Conservation (phyloP, 1,284 basidiomycete species). For the Ceratorhiza oryzae-sativae region DNA sequence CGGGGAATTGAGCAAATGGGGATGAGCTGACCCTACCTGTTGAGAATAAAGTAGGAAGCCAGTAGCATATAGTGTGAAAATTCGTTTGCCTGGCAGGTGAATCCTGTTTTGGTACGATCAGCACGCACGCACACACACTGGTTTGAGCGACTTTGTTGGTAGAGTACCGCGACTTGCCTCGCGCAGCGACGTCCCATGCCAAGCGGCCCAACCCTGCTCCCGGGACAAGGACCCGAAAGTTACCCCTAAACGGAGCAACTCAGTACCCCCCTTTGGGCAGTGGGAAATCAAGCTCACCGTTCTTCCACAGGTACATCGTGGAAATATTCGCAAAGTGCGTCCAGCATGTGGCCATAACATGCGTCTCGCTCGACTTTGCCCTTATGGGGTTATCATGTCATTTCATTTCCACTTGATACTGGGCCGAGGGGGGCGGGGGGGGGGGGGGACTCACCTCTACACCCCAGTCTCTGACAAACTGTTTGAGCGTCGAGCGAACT, state of each 20-base stretch:
- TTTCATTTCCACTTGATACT: neutral
- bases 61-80: slow-evolving; percentile 94
- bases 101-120: slow-evolving; percentile 61
- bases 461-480: slow-evolving; percentile 92
- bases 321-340: slow-evolving; percentile 73
- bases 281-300: slow-evolving; percentile 53
- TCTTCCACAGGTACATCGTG: slow-evolving; percentile 60
- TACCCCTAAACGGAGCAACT: slow-evolving; percentile 52
- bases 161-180: slow-evolving; percentile 60
- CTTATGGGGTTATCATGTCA: slow-evolving; percentile 51
- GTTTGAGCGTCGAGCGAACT: slow-evolving; percentile 85
- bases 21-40: slow-evolving; percentile 59
- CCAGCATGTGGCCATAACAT: slow-evolving; percentile 81
- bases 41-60: slow-evolving; percentile 81
- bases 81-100: slow-evolving; percentile 89
- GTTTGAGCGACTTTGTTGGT: neutral
- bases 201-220: slow-evolving; percentile 87
- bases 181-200: slow-evolving; percentile 82
- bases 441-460: slow-evolving; percentile 60
- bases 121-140: no score
- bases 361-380: slow-evolving; percentile 76
- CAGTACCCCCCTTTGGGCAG: neutral
- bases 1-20: neutral
- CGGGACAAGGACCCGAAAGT: slow-evolving; percentile 81
- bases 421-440: slow-evolving; percentile 29